Evolutionary conservation across 2,329 filamentous ascomycete species (phyloP), one percentile per base, ranked within the genome.

Genomic region (Nannizzia gypsea): DNA sequence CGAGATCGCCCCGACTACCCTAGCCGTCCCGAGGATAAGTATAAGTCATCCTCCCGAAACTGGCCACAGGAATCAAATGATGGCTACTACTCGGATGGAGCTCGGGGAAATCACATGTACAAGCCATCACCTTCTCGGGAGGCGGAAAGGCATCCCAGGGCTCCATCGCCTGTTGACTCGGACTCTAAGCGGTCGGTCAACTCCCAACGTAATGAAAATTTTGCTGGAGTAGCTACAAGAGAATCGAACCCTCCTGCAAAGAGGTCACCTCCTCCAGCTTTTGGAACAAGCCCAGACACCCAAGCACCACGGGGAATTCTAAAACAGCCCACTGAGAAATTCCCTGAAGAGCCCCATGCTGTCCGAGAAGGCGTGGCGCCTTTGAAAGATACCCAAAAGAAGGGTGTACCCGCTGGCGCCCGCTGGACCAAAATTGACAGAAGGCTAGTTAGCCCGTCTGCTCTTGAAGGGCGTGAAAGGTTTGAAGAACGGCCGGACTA

Each of bases 361-460:
- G 80, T 95, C 38, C 83, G 91, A 20, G 92, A 96, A 71, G 92
- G 91, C 15, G 92, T 96, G 5, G 90, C 91, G 1, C 91, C 91
- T n/a, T 83, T 95, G 69, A 96, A 95, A 74, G 90, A 95, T 69
- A 85, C 89, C 56, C 85, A 87, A 72, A 74, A 72, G 59, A 84
- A 86, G 63, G 86, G 89, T 42, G 88, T 90, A 34, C 88, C 88
- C 0, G 75, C 85, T 0, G 88, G 87, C 60, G 91, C 91, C 36
- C 83, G 90, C 59, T 96, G 91, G 91, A 96, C 91, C 54, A 95
- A 93, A 76, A 91, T 97, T 69, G 89, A 87, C 70, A 84, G 91
- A 60, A 85, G 87, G 65, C 81, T 95, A 59, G 91, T 97, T 67
- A 96, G 95, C 66, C 90, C 91, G 0, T 88, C 92, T 66, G 90